Evolutionary conservation across 1,284 basidiomycete genomes (phyloP).

Genomic region (Irpex rosettiformis): DNA sequence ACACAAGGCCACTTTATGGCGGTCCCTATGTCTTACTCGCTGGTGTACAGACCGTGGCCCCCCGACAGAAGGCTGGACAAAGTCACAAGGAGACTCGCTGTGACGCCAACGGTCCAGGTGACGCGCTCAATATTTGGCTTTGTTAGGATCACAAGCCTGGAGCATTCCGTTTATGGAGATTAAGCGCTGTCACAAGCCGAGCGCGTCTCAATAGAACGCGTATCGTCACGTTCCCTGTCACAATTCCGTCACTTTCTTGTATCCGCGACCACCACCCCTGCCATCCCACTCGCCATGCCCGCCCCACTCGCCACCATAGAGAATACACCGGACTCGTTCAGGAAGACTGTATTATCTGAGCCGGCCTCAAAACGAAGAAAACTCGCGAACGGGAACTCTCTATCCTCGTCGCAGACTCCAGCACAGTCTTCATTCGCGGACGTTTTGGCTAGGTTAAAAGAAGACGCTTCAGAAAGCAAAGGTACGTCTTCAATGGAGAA

Average conservation of each 20-base stretch:
- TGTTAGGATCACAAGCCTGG: neutral
- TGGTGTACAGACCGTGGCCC: neutral
- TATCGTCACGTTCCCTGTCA: neutral
- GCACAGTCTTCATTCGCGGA: slow-evolving; percentile 64
- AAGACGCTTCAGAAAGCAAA: slow-evolving; percentile 51
- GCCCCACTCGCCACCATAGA: neutral
- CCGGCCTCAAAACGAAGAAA: slow-evolving; percentile 1
- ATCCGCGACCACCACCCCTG: neutral
- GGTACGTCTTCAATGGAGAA: slow-evolving; percentile 28
- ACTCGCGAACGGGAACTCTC: neutral
- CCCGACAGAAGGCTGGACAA: neutral
- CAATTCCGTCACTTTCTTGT: neutral
- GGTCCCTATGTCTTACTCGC: neutral
- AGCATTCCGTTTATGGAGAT: neutral
- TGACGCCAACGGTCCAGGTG: neutral
- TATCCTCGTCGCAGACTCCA: neutral
- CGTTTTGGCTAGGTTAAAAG: slow-evolving; percentile 72
- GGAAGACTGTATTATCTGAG: neutral
- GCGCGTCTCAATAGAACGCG: neutral
- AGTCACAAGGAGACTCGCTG: neutral
- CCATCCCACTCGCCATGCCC: neutral
- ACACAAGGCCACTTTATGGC: neutral
- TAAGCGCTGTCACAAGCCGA: neutral
- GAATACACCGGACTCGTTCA: neutral
- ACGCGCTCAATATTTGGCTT: neutral